Base-by-base conservation (phyloP, 352 stramenopile genomes). In the Globisporangium nodosum region DNA sequence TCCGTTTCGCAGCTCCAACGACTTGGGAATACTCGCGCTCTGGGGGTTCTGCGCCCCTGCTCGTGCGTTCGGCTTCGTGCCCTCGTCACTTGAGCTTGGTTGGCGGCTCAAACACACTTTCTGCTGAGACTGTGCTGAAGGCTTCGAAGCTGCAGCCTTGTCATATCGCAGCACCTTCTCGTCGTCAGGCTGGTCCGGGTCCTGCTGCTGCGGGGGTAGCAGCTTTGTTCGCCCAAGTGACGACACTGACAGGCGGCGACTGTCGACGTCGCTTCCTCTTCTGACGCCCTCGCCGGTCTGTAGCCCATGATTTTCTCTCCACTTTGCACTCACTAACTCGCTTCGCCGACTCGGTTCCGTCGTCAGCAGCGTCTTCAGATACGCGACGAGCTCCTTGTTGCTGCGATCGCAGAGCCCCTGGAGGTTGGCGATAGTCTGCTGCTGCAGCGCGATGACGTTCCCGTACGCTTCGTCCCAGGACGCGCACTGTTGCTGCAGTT, bases 381-480 rank as follows among this genome's bases (percentile, higher is more conserved):
- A 70, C 7, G 82, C 65, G 0, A 85, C 60, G 31, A 76, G 78
- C 0, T 76, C 71, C 16, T 62, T 63, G 13, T 70, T 61, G 35
- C 76, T 71, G 11, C 75, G 72, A 9, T 85, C 80, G 21, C 81
- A 92, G 16, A 85, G 30, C 4, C 73, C 69, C 4, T 74, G 68
- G 5, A 91, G 64, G 24, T 73, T 81, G 7, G 69, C 76, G 33
- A 92, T 82, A 0, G 79, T 88, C 47, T 93, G 80, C 43, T 93
- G 85, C 60, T 95, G 85, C 3, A 93, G 55, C 27, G 77, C 65
- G 18, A 91, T 73, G 0, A 94, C 77, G n/a, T 75, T 86, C 0
- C 49, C 68, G n/a, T 88, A 93, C 1, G 81, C 85, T 68, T 91
- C 76, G 63, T 90, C 70, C 85, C 83, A 95, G 16, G 63, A 66